phyloP scores from a whole-genome alignment of 176 grass and related monocot species.

The Lolium rigidum region DNA sequence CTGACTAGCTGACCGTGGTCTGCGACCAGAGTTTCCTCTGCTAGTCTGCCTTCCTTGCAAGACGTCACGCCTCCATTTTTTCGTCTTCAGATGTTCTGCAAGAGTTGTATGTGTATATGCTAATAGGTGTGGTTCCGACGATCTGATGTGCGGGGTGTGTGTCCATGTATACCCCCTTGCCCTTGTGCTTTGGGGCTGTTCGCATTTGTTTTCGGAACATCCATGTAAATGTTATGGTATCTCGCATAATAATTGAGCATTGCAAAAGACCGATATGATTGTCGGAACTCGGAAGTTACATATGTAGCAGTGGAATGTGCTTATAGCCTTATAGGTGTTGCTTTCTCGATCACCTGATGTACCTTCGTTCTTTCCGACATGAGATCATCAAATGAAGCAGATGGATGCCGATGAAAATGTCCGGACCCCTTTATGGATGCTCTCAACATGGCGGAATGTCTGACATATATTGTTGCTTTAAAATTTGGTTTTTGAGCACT shows the following conservation, averaged over 20 bases:
- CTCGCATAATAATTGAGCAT: slow-evolving; percentile 28
- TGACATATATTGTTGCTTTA: background rate
- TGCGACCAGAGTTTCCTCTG: background rate
- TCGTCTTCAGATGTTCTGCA: too few relatives aligned
- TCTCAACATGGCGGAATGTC: background rate
- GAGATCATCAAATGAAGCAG: background rate
- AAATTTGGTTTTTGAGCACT: background rate
- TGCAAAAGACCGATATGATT: background rate
- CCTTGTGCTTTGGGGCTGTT: too few relatives aligned
- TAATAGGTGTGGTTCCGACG: too few relatives aligned
- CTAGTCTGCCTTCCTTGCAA: slow-evolving; percentile 31
- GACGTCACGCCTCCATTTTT: background rate
- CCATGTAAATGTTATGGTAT: too few relatives aligned
- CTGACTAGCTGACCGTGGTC: slow-evolving; percentile 32
- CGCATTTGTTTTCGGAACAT: too few relatives aligned
- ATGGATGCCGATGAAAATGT: background rate
- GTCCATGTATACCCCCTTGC: too few relatives aligned
- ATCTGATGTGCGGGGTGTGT: too few relatives aligned
- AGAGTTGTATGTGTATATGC: too few relatives aligned
- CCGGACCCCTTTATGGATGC: background rate
- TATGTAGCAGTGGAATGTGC: too few relatives aligned
- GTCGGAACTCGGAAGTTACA: background rate
- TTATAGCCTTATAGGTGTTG: background rate
- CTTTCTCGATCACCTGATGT: background rate
- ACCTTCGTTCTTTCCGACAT: background rate